Evolutionary conservation across 495 filamentous ascomycete genomes (phyloP), one percentile per base, ranked within the genome.

Genomic region (Podospora pseudopauciseta): DNA sequence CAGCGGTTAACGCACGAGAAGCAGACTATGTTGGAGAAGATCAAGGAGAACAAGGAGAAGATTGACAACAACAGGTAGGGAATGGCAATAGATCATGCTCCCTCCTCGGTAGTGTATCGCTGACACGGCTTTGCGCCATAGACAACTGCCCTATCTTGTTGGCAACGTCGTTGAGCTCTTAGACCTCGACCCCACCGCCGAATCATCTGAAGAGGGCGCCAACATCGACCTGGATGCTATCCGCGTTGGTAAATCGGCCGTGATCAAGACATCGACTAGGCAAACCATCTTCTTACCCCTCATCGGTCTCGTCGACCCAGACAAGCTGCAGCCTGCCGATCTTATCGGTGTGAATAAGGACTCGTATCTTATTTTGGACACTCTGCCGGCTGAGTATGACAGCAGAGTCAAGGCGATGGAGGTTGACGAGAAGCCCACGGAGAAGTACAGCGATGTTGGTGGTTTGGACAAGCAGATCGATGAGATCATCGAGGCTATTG

Each of bases 361-460:
- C 71, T 97, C 94, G 73, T 99, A 99, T 79, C 89, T 99, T n/a
- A 89, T 99, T 68, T 86, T 99, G 63, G 95, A 99, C 77, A 98
- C 96, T 30, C 85, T 99, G 73, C 95, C 95, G 6, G 95, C 95
- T n/a, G 95, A 99, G 79, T 99, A 99, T 77, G 95, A 99, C 78
- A 97, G 93, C 83, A 88, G 95, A 78, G 95, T 99, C 58, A 99
- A 99, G 85, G 95, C 95, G 34, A 99, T 99, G 95, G 95, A 99
- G 84, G 95, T 99, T 53, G 95, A 99, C 74, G 95, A 99, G 86
- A 99, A 99, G 86, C 95, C 95, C 20, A 97, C 93, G 49, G 95
- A 99, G 82, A 97, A 98, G 84, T 99, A 99, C 83, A 92, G 87
- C 70, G 95, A 99, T 84, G 96, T 99, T 23, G 95, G 95, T 78